A percentile compares a stretch with the other conserved stretches of the same genome.
Evolutionary conservation across 2,329 filamentous ascomycete species (phyloP).

Genomic region (Pestalotiopsis sp.): DNA sequence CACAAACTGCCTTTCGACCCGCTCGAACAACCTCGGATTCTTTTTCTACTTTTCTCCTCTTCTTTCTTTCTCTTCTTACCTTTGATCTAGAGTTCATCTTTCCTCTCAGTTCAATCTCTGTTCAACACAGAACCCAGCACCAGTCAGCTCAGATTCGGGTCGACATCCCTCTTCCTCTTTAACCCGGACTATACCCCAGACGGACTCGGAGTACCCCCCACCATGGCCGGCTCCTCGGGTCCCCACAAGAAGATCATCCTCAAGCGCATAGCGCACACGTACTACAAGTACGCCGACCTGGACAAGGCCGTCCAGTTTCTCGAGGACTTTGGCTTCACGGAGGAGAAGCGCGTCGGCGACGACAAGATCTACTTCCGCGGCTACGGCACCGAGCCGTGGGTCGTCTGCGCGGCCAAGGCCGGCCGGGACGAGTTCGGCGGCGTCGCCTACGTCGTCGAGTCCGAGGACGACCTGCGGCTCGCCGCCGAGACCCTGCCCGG

Average conservation of each 20-base stretch:
- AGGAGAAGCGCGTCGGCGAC: slow-evolving; percentile 38
- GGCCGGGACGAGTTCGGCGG: slow-evolving; percentile 56
- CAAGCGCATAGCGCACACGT: slow-evolving; percentile 43
- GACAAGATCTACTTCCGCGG: slow-evolving; percentile 61
- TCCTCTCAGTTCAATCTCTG: too few species aligned
- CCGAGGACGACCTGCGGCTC: slow-evolving; percentile 54
- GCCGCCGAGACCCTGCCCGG: slow-evolving; percentile 49
- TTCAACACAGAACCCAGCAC: too few species aligned
- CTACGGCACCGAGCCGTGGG: slow-evolving; percentile 62
- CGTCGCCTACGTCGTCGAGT: slow-evolving; percentile 59
- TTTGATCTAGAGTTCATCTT: too few species aligned
- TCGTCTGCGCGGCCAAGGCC: slow-evolving; percentile 55
- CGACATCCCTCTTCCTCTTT: slow-evolving; percentile 11
- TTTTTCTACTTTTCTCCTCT: too few species aligned
- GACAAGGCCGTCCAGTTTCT: slow-evolving; percentile 43
- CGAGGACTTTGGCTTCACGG: slow-evolving; percentile 51
- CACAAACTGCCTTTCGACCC: too few species aligned
- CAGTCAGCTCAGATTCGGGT: too few species aligned
- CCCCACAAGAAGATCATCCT: slow-evolving; percentile 30
- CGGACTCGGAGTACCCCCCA: slow-evolving; percentile 14
- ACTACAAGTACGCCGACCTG: slow-evolving; percentile 51
- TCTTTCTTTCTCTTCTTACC: too few species aligned
- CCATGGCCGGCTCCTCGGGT: slow-evolving; percentile 21
- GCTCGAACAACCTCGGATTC: too few species aligned
- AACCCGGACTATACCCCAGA: not conserved